Evolutionary conservation across 176 grass and related monocot genomes (phyloP).

Genomic region (Aechmea fasciata): DNA sequence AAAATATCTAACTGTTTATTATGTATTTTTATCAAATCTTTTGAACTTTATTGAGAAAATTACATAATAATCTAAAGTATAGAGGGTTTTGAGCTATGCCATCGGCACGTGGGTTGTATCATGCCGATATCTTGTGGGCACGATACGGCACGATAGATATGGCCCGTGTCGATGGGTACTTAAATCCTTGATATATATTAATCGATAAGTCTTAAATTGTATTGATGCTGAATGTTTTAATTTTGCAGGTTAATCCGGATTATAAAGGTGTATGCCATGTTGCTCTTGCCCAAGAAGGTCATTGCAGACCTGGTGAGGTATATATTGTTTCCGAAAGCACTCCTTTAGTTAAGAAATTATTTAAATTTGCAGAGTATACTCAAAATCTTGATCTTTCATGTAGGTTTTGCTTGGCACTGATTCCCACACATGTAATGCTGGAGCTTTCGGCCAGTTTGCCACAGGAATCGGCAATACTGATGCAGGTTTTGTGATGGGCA

Average conservation of each 20-base stretch:
- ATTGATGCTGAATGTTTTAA: neutral
- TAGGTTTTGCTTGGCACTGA: conserved; percentile 95
- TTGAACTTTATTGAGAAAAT: too few species aligned
- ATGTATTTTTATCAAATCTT: too few species aligned
- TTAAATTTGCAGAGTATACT: conserved; percentile 6
- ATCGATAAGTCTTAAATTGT: neutral
- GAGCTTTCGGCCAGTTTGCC: conserved; percentile 94
- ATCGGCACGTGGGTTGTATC: too few species aligned
- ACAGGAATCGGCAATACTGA: conserved; percentile 96
- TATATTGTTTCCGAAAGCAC: neutral
- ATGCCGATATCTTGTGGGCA: too few species aligned
- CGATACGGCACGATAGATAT: too few species aligned
- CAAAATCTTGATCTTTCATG: neutral
- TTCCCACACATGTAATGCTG: conserved; percentile 96
- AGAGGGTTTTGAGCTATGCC: too few species aligned
- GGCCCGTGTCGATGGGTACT: too few species aligned
- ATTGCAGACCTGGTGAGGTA: conserved; percentile 94
- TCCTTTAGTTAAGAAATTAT: neutral
- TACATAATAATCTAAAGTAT: too few species aligned
- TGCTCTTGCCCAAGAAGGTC: conserved; percentile 90
- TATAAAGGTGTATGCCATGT: conserved; percentile 96
- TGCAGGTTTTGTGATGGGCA: conserved; percentile 90
- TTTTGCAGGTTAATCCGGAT: conserved; percentile 79
- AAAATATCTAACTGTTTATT: too few species aligned
- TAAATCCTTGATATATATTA: neutral